phyloP scores from a whole-genome alignment of 176 grass and related monocot species.

The Panicum miliaceum region DNA sequence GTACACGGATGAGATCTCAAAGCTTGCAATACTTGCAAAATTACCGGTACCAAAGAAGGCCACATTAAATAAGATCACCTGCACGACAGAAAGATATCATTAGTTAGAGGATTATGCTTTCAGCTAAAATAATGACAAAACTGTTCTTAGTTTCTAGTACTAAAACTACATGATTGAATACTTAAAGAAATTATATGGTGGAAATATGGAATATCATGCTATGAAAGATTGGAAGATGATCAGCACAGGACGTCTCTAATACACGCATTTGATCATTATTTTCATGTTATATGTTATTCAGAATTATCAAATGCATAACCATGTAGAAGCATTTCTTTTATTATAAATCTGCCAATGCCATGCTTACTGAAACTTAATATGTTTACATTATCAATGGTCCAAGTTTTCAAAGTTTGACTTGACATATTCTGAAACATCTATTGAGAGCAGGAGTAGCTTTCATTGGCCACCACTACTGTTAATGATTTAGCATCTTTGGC shows the following conservation, averaged over 20 bases:
- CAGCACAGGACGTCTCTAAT: background rate
- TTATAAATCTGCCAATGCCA: background rate
- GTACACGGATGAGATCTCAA: constrained; percentile 98
- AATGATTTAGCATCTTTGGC: constrained; percentile 32
- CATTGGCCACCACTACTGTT: constrained; percentile 3
- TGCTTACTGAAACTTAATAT: background rate
- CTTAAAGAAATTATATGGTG: constrained; percentile 10
- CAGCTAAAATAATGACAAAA: background rate
- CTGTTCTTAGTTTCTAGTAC: constrained; percentile 12
- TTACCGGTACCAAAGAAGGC: constrained; percentile 98
- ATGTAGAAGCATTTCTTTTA: background rate
- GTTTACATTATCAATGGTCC: background rate
- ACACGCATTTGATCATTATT: constrained; percentile 6
- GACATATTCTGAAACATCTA: background rate
- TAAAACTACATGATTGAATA: constrained; percentile 4
- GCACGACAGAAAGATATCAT: constrained; percentile 38
- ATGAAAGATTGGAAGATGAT: constrained; percentile 3
- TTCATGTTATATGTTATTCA: constrained; percentile 1
- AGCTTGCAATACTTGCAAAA: constrained; percentile 99
- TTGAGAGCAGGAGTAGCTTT: constrained; percentile 13
- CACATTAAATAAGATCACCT: constrained; percentile 96
- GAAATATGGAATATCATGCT: constrained; percentile 19
- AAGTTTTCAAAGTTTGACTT: background rate
- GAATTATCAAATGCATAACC: constrained; percentile 7
- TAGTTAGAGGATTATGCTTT: constrained; percentile 34